Percentiles rank a stretch among this genome's conserved stretches.
Conservation (phyloP, 345 rosid genomes). For the Eutrema heterophyllum region DNA sequence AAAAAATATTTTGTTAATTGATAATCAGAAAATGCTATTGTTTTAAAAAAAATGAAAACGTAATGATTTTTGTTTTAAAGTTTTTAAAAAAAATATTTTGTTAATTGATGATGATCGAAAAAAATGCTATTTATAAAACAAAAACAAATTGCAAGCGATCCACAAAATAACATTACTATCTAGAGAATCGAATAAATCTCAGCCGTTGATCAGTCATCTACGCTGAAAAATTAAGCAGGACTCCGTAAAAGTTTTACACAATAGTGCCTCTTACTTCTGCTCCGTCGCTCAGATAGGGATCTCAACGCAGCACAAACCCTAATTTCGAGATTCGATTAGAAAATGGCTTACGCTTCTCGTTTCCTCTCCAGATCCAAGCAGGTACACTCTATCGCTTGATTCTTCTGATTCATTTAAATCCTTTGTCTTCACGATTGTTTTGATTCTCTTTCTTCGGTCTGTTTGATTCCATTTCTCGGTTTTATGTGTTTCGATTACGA, state of each 20-base stretch:
- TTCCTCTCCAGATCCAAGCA: constrained; percentile 71
- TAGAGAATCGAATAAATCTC: not conserved
- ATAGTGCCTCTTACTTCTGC: not conserved
- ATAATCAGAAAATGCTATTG: no score
- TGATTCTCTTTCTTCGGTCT: not conserved
- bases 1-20: no score
- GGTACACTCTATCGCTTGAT: constrained; percentile 34
- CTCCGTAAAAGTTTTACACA: constrained; percentile 15
- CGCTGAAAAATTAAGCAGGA: not conserved
- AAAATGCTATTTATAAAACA: no score
- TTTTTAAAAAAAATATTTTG: no score
- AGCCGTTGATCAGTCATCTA: constrained; percentile 16
- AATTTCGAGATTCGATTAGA: constrained; percentile 17
- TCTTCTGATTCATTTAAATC: not conserved
- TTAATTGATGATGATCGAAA: no score
- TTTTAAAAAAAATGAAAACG: no score
- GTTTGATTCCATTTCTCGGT: not conserved
- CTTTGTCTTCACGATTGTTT: not conserved
- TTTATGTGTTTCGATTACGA: not conserved
- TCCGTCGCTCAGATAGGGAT: constrained; percentile 26
- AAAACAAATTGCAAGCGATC: no score
- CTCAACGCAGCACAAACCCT: constrained; percentile 31
- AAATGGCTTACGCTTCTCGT: constrained; percentile 74
- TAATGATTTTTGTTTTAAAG: no score
- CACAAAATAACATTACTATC: not conserved